Evolutionary conservation across 176 grass and related monocot genomes (phyloP), one percentile per base, ranked within the genome.

Genomic region (Triticum monococcum): DNA sequence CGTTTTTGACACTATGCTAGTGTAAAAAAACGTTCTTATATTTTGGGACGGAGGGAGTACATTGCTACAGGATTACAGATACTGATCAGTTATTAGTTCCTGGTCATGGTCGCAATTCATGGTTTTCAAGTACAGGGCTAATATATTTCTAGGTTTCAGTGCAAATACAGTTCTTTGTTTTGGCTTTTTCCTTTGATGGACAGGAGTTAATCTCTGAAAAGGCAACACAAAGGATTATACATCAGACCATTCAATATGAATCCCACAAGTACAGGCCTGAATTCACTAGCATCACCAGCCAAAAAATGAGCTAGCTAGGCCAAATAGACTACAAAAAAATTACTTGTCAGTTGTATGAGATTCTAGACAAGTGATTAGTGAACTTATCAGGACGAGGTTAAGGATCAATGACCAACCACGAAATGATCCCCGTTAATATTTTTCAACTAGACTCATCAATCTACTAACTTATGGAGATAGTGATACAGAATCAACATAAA

Each of bases 401-500:
- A 65, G 24, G 36, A 9, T 81, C 12, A 13, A 61, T 71, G 7
- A 60, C 22, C 33, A 83, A 76, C 65, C 30, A 79, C 59, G 12
- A 80, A 30, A 91, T 18, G 31, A 52, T 4, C 10, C n/a, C 8
- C 9, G 5, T 32, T 20, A 75, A 66, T 80, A 75, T 84, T 80
- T 68, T 60, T 75, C 26, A 84, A 32, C 20, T 38, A 59, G 4
- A 77, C 25, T 79, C 30, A 25, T 41, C 54, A 75, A 87, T 48
- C 20, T 66, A 45, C 73, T 24, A 87, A 9, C 63, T 38, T 78
- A 50, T 68, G 30, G 36, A 90, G 37, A 70, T 85, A 50, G 41
- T 17, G 4, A 66, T 28, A 85, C 35, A 52, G 7, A 54, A 50
- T 5, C 61, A 52, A 54, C 60, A 54, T 67, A 18, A 67, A 25